Base-by-base conservation (phyloP, 495 filamentous ascomycete genomes). In the Pyrenopolyporus hunteri region DNA sequence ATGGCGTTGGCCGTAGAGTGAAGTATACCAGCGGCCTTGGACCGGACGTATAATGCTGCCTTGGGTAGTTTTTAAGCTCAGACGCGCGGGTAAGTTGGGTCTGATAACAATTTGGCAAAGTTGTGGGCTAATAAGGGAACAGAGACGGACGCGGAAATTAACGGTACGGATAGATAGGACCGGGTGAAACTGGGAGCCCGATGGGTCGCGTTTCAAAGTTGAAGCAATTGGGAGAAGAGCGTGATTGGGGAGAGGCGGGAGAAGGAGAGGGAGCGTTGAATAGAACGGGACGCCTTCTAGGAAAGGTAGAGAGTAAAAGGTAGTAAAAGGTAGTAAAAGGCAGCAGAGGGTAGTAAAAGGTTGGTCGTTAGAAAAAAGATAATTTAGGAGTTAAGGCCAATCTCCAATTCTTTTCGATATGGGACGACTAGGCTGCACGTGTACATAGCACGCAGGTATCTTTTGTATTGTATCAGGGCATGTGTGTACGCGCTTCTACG, bases 51-150 rank as follows among this genome's bases (percentile, higher is more conserved):
- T 29, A 26, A 58, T 58, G 54, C 48, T 48, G 22, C 13, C 43
- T 53, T 36, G 11, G n/a, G n/a, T n/a, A n/a, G n/a, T n/a, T n/a
- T n/a, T n/a, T n/a, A n/a, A 49, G 31, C 9, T 25, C 26, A 17
- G 47, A 33, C 44, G 44, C 47, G 44, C 47, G 10, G 42, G 31
- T 23, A 6, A 31, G 36, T 46, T 52, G 49, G 35, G 45, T 31
- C n/a, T n/a, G n/a, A n/a, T n/a, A n/a, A 29, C 9, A 46, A 9
- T 32, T 51, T 63, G 28, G 33, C 39, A 4, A 19, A 35, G 39
- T 48, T 57, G 40, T 55, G 40, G 51, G 45, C 51, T 60, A 57
- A n/a, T 51, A 57, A 39, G 42, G 45, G 56, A 57, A 61, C 45
- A 57, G 46, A 52, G 57, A 47, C 19, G 36, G 28, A 51, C 52